These are phyloP conservation scores for Kazachstania kunashirensis DNA, from an alignment of 805 yeast species.

Conservation along the genomic window DNA sequence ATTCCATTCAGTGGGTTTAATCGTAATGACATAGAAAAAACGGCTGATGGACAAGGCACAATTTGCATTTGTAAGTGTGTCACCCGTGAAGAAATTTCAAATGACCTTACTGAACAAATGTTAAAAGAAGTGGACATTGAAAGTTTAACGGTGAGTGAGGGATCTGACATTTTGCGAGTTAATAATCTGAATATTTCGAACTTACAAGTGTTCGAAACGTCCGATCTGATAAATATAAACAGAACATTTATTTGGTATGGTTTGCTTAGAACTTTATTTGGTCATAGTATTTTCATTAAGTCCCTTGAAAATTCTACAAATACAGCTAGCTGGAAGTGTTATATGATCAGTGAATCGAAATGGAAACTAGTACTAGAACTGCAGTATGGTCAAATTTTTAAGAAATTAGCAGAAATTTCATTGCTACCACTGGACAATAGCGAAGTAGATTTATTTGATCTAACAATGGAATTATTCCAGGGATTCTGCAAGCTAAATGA, in stretches of 20 bases:
- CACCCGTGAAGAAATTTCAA: not conserved
- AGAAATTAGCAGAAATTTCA: slow-evolving; percentile 17
- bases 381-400: slow-evolving; percentile 11
- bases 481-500: slow-evolving; percentile 11
- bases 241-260: slow-evolving; percentile 18
- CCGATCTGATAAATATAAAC: not conserved
- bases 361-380: slow-evolving; percentile 19
- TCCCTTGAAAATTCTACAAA: slow-evolving; percentile 5
- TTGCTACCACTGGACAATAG: slow-evolving; percentile 8
- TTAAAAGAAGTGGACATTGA: slow-evolving; percentile 5
- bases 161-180: slow-evolving; percentile 12
- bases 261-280: slow-evolving; percentile 14
- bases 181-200: slow-evolving; percentile 2
- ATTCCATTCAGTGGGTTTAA: slow-evolving; percentile 6
- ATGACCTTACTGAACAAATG: not conserved
- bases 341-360: slow-evolving; percentile 5
- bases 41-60: slow-evolving; percentile 4
- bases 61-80: slow-evolving; percentile 12
- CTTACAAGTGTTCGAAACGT: slow-evolving; percentile 10
- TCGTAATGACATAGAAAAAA: not conserved
- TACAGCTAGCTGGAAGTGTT: slow-evolving; percentile 14
- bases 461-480: slow-evolving; percentile 13
- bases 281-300: slow-evolving; percentile 8
- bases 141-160: slow-evolving; percentile 20
- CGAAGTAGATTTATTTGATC: slow-evolving; percentile 22